phyloP scores from a whole-genome alignment of 371 early-diverging fungal genomes.

The Lichtheimia hyalospora region DNA sequence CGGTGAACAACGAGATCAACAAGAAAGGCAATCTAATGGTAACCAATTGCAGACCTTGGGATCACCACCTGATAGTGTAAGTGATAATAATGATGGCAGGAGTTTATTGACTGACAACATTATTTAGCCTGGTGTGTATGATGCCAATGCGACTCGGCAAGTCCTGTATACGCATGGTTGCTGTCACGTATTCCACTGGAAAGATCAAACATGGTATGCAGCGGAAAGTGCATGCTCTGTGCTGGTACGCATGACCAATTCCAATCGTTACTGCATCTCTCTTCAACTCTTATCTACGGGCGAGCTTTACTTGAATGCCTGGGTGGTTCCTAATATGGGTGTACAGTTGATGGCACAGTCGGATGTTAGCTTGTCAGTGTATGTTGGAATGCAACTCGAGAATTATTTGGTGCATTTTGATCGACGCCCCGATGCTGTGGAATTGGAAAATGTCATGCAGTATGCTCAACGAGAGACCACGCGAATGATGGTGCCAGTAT shows the following conservation, averaged over 20 bases:
- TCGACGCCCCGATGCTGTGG: slow-evolving; percentile 31
- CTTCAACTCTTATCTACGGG: slow-evolving; percentile 31
- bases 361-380: slow-evolving; percentile 39
- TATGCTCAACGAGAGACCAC: slow-evolving; percentile 21
- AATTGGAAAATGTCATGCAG: slow-evolving; percentile 21
- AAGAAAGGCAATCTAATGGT: too few species aligned
- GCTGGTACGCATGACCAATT: slow-evolving; percentile 33
- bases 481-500: slow-evolving; percentile 1
- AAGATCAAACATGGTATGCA: slow-evolving; percentile 45
- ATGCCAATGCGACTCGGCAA: slow-evolving; percentile 27
- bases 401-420: slow-evolving; percentile 46
- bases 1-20: too few species aligned
- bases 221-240: slow-evolving; percentile 37
- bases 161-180: slow-evolving; percentile 31
- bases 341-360: slow-evolving; percentile 34
- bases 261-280: slow-evolving; percentile 35
- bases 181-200: slow-evolving; percentile 51
- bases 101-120: background rate
- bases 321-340: slow-evolving; percentile 38
- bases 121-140: slow-evolving; percentile 13
- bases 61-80: slow-evolving; percentile 35
- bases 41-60: slow-evolving; percentile 18
- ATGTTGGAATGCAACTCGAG: slow-evolving; percentile 35
- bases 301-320: slow-evolving; percentile 46
- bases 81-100: background rate